Evolutionary conservation across 768 basidiomycete species (phyloP), one percentile per base, ranked within the genome.

Genomic region (Lactarius psammicola): DNA sequence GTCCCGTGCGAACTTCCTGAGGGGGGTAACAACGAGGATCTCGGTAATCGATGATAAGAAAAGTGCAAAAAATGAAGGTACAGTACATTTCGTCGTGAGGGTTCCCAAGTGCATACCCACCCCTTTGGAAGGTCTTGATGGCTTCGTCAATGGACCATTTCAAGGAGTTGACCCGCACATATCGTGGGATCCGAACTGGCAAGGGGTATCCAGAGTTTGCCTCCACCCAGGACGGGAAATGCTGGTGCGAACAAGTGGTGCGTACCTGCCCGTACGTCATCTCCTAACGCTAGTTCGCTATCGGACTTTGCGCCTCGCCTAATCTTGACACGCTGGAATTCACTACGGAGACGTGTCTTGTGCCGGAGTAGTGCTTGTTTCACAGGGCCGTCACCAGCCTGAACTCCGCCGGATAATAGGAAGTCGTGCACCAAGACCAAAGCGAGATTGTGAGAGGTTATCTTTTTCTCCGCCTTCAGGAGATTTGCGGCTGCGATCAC

Each of bases 351-450:
- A 31, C 95, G 84, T 7, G 95, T 93, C 76, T 95, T 95, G 75
- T 99, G 95, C 42, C 92, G 85, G 51, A 93, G 75, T 54, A 97
- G 74, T 0, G 92, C 93, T 71, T 92, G 89, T 71, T 97, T 97
- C 60, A 96, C 79, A 4, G 92, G 91, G 28, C 95, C 94, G 74
- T 96, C 89, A 55, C 92, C 87, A 8, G 93, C 89, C 75, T 97
- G 92, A 69, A 99, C 94, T 11, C 94, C 92, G 23, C 84, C 79
- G 18, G 90, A 82, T 44, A 97, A 80, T 31, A 99, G 80, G 9
- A 95, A 77, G 76, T 99, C 97, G 70, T 99, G 96, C 1, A 95
- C 87, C 38, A 98, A 87, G 49, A 96, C 87, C 8, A 95, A 81
- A 2, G 90, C 87, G 55, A 98, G 82, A 71, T 87, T 90, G 46